Conservation (phyloP, 148 eudicot species). For the Persicaria tinctoria region DNA sequence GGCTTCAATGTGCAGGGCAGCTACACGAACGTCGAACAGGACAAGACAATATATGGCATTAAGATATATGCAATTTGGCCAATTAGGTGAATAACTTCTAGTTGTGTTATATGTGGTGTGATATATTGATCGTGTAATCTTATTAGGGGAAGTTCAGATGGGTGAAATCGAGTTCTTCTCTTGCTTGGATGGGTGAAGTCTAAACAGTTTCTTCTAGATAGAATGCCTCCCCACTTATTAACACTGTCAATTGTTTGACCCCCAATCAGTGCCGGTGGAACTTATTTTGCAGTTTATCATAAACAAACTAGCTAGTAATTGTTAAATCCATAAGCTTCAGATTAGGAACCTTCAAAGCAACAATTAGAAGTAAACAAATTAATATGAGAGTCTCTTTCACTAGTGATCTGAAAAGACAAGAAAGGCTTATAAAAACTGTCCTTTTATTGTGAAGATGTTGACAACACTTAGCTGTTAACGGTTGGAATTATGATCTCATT, state of each 20-base stretch:
- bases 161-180: background rate
- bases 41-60: background rate
- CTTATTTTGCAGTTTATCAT: slow-evolving; percentile 5
- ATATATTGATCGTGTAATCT: background rate
- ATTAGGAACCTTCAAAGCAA: slow-evolving; percentile 22
- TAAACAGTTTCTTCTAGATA: background rate
- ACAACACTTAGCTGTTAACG: slow-evolving; percentile 30
- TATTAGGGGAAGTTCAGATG: background rate
- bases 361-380: background rate
- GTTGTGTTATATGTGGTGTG: background rate
- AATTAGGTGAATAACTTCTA: background rate
- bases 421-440: background rate
- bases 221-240: background rate
- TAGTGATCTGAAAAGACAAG: slow-evolving; percentile 10
- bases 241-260: slow-evolving; percentile 15
- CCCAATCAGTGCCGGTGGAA: slow-evolving; percentile 7
- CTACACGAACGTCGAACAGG: background rate
- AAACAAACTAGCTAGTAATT: background rate
- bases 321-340: background rate
- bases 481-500: slow-evolving; percentile 17
- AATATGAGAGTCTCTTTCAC: slow-evolving; percentile 18
- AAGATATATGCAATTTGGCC: background rate
- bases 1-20: background rate
- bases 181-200: background rate
- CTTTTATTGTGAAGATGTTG: slow-evolving; percentile 16